These are phyloP conservation scores for Tympanopsis confertula DNA, from an alignment of 2,329 filamentous ascomycete genomes.

Conservation along the genomic window DNA sequence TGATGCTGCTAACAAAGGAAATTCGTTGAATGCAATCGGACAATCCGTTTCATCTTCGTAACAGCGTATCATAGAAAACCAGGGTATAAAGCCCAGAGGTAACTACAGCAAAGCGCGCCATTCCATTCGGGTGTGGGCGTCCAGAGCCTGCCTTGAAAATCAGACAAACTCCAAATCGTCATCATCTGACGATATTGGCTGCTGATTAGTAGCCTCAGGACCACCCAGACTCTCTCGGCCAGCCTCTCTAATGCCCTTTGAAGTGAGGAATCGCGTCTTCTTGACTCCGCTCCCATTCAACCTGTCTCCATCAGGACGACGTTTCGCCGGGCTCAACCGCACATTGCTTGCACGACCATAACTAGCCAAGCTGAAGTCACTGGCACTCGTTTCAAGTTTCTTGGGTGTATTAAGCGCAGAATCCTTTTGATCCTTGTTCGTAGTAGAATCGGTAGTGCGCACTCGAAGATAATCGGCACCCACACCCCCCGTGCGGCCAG, in stretches of 20 bases:
- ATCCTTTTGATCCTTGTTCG: neutral
- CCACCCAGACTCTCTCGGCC: constrained; percentile 30
- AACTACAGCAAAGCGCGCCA: no score
- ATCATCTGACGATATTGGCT: no score
- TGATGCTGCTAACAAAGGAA: no score
- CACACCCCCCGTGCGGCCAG: constrained; percentile 16
- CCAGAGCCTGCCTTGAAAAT: no score
- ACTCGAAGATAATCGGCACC: constrained; percentile 30
- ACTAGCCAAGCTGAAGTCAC: neutral
- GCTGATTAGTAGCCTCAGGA: neutral
- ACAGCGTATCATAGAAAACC: no score
- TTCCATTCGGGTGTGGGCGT: no score
- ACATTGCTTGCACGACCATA: neutral
- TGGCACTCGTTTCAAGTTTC: neutral
- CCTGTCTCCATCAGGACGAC: constrained; percentile 19
- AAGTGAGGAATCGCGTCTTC: constrained; percentile 32
- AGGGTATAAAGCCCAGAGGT: no score
- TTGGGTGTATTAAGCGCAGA: neutral
- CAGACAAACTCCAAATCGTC: no score
- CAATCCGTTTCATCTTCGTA: no score
- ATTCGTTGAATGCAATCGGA: no score
- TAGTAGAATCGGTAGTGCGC: constrained; percentile 2
- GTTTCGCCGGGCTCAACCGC: constrained; percentile 11
- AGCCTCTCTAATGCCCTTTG: constrained; percentile 33
- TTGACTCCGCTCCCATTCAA: constrained; percentile 18